phyloP scores from a whole-genome alignment of 805 yeast species.

The Zygoascus ofunaensis region DNA sequence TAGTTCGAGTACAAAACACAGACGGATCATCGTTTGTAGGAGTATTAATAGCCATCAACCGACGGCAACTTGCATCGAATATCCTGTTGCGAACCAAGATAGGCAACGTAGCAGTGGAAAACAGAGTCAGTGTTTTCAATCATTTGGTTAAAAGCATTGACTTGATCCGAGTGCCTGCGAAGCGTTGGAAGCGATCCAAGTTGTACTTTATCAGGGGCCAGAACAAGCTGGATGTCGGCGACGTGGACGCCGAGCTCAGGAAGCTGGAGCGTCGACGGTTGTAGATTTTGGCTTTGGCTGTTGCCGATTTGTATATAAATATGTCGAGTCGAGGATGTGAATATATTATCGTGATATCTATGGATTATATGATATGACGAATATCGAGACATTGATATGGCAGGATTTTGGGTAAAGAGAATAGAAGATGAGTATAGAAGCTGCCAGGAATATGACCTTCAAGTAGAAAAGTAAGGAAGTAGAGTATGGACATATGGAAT shows the following conservation, averaged over 20 bases:
- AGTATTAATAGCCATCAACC: constrained; percentile 65
- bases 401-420: too few species aligned
- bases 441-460: too few species aligned
- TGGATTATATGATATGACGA: too few species aligned
- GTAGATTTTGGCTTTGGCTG: too few species aligned
- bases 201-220: constrained; percentile 77
- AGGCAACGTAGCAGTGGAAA: constrained; percentile 76
- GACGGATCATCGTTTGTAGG: constrained; percentile 59
- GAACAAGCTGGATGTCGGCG: constrained; percentile 32
- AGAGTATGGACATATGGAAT: too few species aligned
- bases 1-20: constrained; percentile 63
- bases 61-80: constrained; percentile 63
- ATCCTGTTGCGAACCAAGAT: constrained; percentile 76
- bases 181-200: constrained; percentile 70
- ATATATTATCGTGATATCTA: too few species aligned
- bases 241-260: constrained; percentile 27
- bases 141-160: constrained; percentile 74
- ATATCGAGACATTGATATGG: too few species aligned
- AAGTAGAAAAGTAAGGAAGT: too few species aligned
- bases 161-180: constrained; percentile 59
- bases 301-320: constrained; percentile 3
- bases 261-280: constrained; percentile 21
- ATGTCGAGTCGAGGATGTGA: too few species aligned
- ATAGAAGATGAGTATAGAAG: too few species aligned
- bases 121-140: constrained; percentile 68